Evolutionary conservation across 768 basidiomycete species (phyloP).

Genomic region (Lyophyllum decastes): DNA sequence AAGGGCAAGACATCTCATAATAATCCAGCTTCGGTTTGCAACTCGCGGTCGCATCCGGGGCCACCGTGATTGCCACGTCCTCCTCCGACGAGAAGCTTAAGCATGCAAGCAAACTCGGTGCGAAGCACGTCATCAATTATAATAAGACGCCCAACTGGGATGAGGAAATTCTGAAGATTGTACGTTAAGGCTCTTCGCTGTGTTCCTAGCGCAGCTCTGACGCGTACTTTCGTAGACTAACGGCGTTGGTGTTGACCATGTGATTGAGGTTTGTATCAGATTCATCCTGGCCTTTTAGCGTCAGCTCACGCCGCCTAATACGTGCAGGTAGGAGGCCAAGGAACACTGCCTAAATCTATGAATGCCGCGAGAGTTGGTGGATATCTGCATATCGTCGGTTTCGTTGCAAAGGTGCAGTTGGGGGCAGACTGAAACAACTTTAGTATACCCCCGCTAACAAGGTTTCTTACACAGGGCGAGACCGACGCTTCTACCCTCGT

Average conservation of each 20-base stretch:
- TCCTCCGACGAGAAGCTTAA: constrained; percentile 66
- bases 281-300: not conserved
- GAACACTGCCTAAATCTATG: constrained; percentile 48
- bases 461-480: constrained; percentile 24
- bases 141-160: constrained; percentile 60
- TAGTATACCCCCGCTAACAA: not conserved
- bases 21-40: constrained; percentile 53
- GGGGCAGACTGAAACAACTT: not conserved
- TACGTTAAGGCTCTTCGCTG: constrained; percentile 15
- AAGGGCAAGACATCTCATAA: not conserved
- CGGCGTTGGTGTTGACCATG: constrained; percentile 38
- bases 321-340: constrained; percentile 56
- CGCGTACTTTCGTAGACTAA: constrained; percentile 34
- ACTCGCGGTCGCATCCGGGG: constrained; percentile 63
- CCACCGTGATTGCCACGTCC: constrained; percentile 66
- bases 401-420: constrained; percentile 41
- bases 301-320: constrained; percentile 17
- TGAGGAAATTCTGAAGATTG: constrained; percentile 45
- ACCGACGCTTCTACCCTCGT: constrained; percentile 25
- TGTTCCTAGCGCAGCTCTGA: not conserved
- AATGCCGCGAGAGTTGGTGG: constrained; percentile 42
- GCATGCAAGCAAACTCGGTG: constrained; percentile 51
- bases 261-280: constrained; percentile 31
- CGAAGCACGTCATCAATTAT: constrained; percentile 63
- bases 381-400: constrained; percentile 50